Evolutionary conservation across 495 filamentous ascomycete species (phyloP).

Genomic region (Penicillium daleae): DNA sequence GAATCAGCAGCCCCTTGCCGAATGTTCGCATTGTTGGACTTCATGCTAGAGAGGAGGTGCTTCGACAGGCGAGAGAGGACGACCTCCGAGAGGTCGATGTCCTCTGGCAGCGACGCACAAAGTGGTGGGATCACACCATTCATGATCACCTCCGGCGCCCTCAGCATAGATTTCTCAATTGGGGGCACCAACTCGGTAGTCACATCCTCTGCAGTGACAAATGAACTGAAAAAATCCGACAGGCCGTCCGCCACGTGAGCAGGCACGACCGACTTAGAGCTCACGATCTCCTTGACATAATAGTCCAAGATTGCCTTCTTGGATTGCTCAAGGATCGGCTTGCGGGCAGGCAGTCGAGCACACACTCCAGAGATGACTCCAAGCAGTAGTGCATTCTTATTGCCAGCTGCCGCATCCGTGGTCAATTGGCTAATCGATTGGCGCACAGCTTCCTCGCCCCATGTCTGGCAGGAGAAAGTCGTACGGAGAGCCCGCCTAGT

Average conservation of each 20-base stretch:
- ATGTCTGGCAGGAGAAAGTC: slow-evolving; percentile 62
- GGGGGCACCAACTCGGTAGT: slow-evolving; percentile 74
- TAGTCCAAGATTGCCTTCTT: slow-evolving; percentile 77
- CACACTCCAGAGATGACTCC: slow-evolving; percentile 87
- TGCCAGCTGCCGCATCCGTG: slow-evolving; percentile 59
- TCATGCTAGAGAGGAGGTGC: slow-evolving; percentile 82
- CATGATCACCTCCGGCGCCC: slow-evolving; percentile 88
- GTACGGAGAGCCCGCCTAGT: slow-evolving; percentile 74
- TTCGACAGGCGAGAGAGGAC: slow-evolving; percentile 74
- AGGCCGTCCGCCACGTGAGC: slow-evolving; percentile 72
- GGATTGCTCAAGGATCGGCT: slow-evolving; percentile 59
- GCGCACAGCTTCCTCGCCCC: slow-evolving; percentile 61
- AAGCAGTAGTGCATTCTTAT: slow-evolving; percentile 73
- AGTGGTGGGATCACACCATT: slow-evolving; percentile 73
- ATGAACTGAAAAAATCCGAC: slow-evolving; percentile 79
- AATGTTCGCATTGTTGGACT: slow-evolving; percentile 80
- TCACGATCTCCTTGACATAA: slow-evolving; percentile 82
- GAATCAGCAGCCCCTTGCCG: slow-evolving; percentile 73
- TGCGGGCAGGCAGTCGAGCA: slow-evolving; percentile 63
- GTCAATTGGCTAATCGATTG: slow-evolving; percentile 68
- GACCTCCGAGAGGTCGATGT: slow-evolving; percentile 75
- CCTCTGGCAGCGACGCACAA: slow-evolving; percentile 65
- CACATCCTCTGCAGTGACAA: slow-evolving; percentile 76
- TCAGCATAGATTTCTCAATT: slow-evolving; percentile 83
- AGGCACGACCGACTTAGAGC: slow-evolving; percentile 73